Evolutionary conservation across 108 stramenopile species (phyloP).

Genomic region (Skeletonema grethae): DNA sequence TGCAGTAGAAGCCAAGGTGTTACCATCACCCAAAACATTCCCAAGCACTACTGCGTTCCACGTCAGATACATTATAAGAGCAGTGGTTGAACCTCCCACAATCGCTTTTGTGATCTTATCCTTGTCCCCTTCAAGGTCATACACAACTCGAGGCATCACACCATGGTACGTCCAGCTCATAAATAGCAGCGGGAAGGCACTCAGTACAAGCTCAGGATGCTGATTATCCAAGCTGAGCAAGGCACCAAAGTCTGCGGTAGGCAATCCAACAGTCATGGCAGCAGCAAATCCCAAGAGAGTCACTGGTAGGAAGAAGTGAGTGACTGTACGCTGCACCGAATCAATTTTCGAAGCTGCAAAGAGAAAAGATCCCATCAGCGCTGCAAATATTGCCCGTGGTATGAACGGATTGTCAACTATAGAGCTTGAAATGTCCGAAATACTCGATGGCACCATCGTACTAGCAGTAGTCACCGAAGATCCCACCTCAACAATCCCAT

Average conservation of each 20-base stretch:
- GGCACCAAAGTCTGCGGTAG: constrained; percentile 57
- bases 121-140: constrained; percentile 78
- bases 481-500: background rate
- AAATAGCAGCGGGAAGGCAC: constrained; percentile 80
- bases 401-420: background rate
- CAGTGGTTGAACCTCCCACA: constrained; percentile 70
- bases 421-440: constrained; percentile 16
- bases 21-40: constrained; percentile 37
- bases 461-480: constrained; percentile 14
- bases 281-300: constrained; percentile 61
- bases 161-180: constrained; percentile 88
- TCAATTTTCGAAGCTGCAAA: constrained; percentile 39
- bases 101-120: constrained; percentile 77
- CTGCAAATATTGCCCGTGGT: constrained; percentile 56
- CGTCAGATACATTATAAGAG: constrained; percentile 80
- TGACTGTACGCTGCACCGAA: constrained; percentile 50
- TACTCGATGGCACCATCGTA: background rate
- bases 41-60: constrained; percentile 89
- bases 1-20: constrained; percentile 13
- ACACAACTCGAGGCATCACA: constrained; percentile 83
- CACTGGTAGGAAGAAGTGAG: constrained; percentile 62
- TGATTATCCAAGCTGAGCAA: constrained; percentile 56
- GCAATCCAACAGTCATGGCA: constrained; percentile 56
- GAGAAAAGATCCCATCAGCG: constrained; percentile 19
- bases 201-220: constrained; percentile 68